Evolutionary conservation across 2,329 filamentous ascomycete genomes (phyloP), one percentile per base, ranked within the genome.

Genomic region (Ophiostoma himal-ulmi): DNA sequence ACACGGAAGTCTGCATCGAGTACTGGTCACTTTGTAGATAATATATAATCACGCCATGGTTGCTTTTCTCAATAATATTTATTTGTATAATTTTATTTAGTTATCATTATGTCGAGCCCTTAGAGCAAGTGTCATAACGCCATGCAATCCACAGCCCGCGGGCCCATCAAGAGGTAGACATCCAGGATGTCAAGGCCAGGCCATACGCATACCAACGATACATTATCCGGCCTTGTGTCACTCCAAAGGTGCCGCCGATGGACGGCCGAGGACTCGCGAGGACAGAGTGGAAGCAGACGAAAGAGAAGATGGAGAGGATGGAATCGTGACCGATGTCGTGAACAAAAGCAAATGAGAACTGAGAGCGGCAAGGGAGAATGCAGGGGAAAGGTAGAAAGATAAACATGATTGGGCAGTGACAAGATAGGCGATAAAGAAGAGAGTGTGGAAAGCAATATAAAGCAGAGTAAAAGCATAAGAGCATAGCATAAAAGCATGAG

Each of bases 161-260:
- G 57, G 57, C 11, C 57, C 57, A 62, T 62, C 57, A 62, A 62
- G 11, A 62, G 57, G 57, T 34, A 34, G 57, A 17, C n/a, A 7
- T 62, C 14, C 57, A 7, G 11, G 57, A 36, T 34, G 26, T 17
- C 22, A 13, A 62, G 26, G 26, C 57, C 26, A 62, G 26, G 26
- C 57, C 26, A 20, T 48, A 26, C 6, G 57, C 5, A 62, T 34
- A 17, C 13, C 26, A 20, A 17, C 20, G 57, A 17, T 62, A 34
- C n/a, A 30, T 14, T 17, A 4, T 36, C 57, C 22, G 26, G 13
- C 26, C 26, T 7, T 34, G 26, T 4, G 1, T 5, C 57, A 30
- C 57, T 62, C 57, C 57, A 62, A 60, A 62, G 26, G 57, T 62
- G 57, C 22, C 26, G 57, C 57, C 57, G 26, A 34, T 17, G 13